Evolutionary conservation across 2,329 filamentous ascomycete genomes (phyloP).

Genomic region (Colletotrichum caudatum): DNA sequence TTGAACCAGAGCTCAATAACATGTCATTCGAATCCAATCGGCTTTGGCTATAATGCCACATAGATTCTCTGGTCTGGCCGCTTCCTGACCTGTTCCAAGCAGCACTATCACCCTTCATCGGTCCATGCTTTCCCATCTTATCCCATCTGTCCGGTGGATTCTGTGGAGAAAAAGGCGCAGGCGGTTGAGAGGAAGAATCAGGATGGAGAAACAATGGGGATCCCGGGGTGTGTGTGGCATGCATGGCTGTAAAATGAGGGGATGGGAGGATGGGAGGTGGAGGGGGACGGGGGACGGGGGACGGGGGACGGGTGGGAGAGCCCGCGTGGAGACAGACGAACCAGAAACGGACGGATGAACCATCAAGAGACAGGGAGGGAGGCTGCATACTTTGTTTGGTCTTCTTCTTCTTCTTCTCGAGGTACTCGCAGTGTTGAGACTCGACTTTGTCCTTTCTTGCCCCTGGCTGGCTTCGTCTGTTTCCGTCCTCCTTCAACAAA

Average conservation of each 20-base stretch:
- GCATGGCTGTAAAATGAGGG: slow-evolving; percentile 17
- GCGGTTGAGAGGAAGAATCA: slow-evolving; percentile 9
- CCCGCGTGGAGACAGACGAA: slow-evolving; percentile 4
- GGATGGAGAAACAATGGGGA: slow-evolving; percentile 37
- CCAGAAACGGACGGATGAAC: not conserved
- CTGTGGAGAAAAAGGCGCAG: slow-evolving; percentile 23
- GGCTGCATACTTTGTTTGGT: too few species aligned
- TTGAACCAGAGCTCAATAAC: not conserved
- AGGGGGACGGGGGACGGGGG: too few species aligned
- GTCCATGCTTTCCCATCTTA: not conserved
- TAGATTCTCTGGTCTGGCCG: not conserved
- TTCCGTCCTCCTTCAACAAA: not conserved
- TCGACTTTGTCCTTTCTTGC: not conserved
- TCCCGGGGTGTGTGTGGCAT: slow-evolving; percentile 34
- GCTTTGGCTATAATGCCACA: not conserved
- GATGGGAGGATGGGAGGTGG: not conserved
- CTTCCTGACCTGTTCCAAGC: not conserved
- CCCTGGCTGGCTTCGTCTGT: not conserved
- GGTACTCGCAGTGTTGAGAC: not conserved
- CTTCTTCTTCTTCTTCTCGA: too few species aligned
- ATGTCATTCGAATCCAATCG: not conserved
- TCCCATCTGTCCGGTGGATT: slow-evolving; percentile 26
- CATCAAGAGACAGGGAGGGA: not conserved
- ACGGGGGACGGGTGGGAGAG: not conserved
- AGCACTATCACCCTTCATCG: not conserved